Evolutionary conservation across 2,329 filamentous ascomycete genomes (phyloP), one percentile per base, ranked within the genome.

Genomic region (Dothideomycetes sp.): DNA sequence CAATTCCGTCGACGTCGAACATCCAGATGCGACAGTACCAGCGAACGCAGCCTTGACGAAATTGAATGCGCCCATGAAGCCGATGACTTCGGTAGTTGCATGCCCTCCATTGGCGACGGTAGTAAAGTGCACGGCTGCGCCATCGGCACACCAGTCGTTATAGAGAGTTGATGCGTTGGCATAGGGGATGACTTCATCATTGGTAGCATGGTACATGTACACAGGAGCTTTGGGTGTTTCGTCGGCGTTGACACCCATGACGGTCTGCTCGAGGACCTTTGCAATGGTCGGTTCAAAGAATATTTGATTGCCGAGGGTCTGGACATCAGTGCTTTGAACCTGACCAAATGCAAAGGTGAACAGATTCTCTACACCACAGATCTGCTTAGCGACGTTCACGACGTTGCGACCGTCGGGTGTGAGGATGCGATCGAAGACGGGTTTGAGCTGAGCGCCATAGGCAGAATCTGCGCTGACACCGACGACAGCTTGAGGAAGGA

Each of bases 171-270:
- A 43, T 2, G 54, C 52, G 17, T 57, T 51, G 10, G 41, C 16
- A 33, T 55, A 58, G 1, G 55, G 53, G 16, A 57, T 56, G 35
- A 57, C 48, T 33, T 58, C 54, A 27, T 58, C 54, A 9, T 45
- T 15, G 4, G 32, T 33, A 3, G 53, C 51, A 39, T 58, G 55
- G 44, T 47, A 57, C 22, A 57, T 34, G 29, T 49, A 53, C 1
- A 58, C 50, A 4, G 55, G 55, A 2, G 45, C 52, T 9, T 32
- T 49, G 2, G 55, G 55, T 1, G 49, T 55, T 15, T 54, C 50
- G 19, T 45, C 41, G 3, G 30, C n/a, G 22, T 38, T 41, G 2
- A 40, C 18, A 7, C 54, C 55, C 53, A 57, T 53, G 11, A 45
- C 44, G 15, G 47, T 48, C 17, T 46, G 13, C 11, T 33, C 35